A percentile compares a stretch with the other conserved stretches of the same genome.
These are phyloP conservation scores for Acarospora socialis DNA, from an alignment of 2,329 filamentous ascomycete species.

Conservation along the genomic window DNA sequence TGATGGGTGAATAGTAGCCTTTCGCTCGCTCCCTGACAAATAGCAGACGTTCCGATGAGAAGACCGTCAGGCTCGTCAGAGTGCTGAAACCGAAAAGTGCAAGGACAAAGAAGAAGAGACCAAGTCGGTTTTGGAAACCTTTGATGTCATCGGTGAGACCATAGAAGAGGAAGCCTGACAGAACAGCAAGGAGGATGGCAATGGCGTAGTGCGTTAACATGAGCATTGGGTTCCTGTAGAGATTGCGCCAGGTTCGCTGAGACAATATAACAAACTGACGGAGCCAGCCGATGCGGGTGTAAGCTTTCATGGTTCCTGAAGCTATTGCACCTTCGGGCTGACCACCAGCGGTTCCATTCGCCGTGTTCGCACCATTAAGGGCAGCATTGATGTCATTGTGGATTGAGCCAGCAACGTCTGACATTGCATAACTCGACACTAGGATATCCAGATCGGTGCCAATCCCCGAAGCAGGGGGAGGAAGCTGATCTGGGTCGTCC, in stretches of 20 bases:
- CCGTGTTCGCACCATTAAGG: constrained; percentile 47
- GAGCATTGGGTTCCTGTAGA: constrained; percentile 93
- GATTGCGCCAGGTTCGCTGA: constrained; percentile 83
- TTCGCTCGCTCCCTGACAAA: constrained; percentile 92
- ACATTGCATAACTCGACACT: constrained; percentile 59
- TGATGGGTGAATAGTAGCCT: constrained; percentile 86
- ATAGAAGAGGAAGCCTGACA: constrained; percentile 92
- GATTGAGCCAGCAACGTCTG: constrained; percentile 59
- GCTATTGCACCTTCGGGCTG: constrained; percentile 27
- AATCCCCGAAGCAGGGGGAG: constrained; percentile 41
- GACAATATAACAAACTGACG: constrained; percentile 85
- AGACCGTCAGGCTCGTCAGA: constrained; percentile 82
- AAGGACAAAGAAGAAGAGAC: constrained; percentile 93
- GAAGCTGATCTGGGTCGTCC: constrained; percentile 54
- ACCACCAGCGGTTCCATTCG: constrained; percentile 42
- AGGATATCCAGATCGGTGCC: constrained; percentile 72
- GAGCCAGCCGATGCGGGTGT: constrained; percentile 62
- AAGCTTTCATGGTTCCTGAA: constrained; percentile 56
- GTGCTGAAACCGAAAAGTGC: constrained; percentile 96
- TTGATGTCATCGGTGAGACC: constrained; percentile 90
- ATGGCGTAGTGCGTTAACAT: constrained; percentile 99
- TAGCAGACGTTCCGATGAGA: constrained; percentile 75
- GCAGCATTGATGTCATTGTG: constrained; percentile 66
- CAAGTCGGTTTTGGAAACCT: constrained; percentile 93
- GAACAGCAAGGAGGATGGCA: constrained; percentile 81